Percentiles rank a stretch among this genome's conserved stretches.
Conservation (phyloP, 1,284 basidiomycete genomes). For the Ganoderma sinense region DNA sequence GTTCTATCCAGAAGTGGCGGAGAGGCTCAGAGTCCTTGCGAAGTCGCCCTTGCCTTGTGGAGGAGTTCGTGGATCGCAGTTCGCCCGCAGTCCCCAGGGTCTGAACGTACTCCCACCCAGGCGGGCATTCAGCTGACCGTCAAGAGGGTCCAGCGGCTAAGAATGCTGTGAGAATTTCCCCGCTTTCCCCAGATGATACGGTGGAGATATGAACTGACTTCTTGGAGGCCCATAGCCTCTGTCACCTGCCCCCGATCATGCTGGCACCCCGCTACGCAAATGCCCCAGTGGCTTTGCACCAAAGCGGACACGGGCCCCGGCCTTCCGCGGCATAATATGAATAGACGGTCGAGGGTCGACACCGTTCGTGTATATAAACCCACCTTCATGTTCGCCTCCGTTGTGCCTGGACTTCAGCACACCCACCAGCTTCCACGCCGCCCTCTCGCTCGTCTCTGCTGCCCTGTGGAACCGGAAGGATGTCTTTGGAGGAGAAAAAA, state of each 20-base stretch:
- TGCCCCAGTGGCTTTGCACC: conserved; percentile 3
- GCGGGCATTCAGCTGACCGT: conserved; percentile 14
- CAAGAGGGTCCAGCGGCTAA: conserved; percentile 2
- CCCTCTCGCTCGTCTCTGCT: background rate
- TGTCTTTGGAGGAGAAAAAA: conserved; percentile 29
- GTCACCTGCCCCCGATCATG: conserved; percentile 20
- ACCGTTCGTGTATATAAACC: conserved; percentile 17
- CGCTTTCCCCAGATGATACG: conserved; percentile 4
- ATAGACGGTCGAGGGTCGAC: conserved; percentile 11
- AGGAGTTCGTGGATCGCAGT: conserved; percentile 1
- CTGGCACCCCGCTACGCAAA: background rate
- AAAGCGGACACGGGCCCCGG: conserved; percentile 12
- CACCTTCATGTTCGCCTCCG: background rate
- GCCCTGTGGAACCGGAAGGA: background rate
- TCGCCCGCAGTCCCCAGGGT: background rate
- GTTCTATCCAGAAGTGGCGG: background rate
- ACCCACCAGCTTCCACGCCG: background rate
- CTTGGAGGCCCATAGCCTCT: conserved; percentile 14
- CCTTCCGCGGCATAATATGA: conserved; percentile 24
- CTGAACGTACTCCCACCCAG: background rate
- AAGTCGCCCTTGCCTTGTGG: background rate
- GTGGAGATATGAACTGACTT: conserved; percentile 16
- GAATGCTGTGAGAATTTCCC: conserved; percentile 19
- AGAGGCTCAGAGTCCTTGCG: background rate
- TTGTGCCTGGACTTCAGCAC: conserved; percentile 8